Evolutionary conservation across 768 basidiomycete species (phyloP).

Genomic region (Rhodotorula sphaerocarpa): DNA sequence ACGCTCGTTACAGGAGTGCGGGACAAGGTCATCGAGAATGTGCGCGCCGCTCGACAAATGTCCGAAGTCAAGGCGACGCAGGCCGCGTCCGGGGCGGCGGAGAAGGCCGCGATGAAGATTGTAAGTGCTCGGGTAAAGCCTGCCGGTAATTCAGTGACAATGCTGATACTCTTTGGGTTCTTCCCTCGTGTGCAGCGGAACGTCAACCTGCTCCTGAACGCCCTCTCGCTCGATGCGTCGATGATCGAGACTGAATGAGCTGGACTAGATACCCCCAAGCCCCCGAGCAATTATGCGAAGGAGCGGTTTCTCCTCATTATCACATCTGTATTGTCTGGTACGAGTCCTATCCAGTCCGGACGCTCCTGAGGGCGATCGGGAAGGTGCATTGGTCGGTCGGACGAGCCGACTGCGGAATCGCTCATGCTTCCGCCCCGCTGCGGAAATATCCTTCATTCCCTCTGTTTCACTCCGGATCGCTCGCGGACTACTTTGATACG

Average conservation of each 20-base stretch:
- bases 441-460: no score
- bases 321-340: neutral
- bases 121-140: conserved; percentile 13
- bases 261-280: neutral
- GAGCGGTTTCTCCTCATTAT: no score
- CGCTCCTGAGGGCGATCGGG: no score
- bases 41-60: conserved; percentile 41
- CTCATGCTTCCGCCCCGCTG: no score
- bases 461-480: no score
- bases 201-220: conserved; percentile 63
- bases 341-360: no score
- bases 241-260: conserved; percentile 27
- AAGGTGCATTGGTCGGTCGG: no score
- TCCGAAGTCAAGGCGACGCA: conserved; percentile 7
- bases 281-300: no score
- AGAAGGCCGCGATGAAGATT: conserved; percentile 63
- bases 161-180: neutral
- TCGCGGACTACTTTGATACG: no score
- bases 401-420: no score
- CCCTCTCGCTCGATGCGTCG: conserved; percentile 39
- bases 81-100: conserved; percentile 48
- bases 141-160: no score
- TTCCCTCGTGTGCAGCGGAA: conserved; percentile 54
- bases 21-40: conserved; percentile 88
- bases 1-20: conserved; percentile 72